Evolutionary conservation across 768 basidiomycete genomes (phyloP), one percentile per base, ranked within the genome.

Genomic region (Mycena metata): DNA sequence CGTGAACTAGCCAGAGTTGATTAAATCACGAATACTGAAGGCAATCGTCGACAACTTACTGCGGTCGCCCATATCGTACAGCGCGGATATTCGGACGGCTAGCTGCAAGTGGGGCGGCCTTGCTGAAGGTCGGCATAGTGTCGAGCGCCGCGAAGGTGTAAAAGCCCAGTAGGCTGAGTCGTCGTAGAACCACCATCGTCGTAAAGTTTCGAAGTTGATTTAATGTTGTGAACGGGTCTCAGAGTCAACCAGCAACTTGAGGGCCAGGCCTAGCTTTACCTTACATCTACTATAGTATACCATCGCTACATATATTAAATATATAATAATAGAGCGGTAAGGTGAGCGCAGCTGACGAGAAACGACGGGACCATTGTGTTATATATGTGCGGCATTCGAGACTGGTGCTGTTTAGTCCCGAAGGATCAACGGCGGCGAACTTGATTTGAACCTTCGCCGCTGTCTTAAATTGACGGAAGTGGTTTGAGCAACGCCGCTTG

Each of bases 191-290:
- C 54, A 57, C 56, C 63, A 35, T 49, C 10, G 9, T 49, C 47
- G 30, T n/a, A n/a, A n/a, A 23, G 12, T 55, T 47, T 49, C 16
- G 33, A 57, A 36, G 12, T 36, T 39, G 39, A 11, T 56, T 64
- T 35, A 64, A 64, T 64, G 49, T 54, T 64, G 16, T 35, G 26
- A 47, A 55, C 45, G 45, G 54, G 36, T 54, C 61, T 63, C 61
- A 63, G 23, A 64, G 63, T 64, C 41, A 57, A 50, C 63, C 63
- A 64, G 63, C 19, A 57, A 64, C 63, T 47, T 64, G 63, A 64
- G 63, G 54, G n/a, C n/a, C n/a, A n/a, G n/a, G n/a, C n/a, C n/a
- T n/a, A n/a, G n/a, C n/a, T n/a, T n/a, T n/a, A n/a, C n/a, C n/a
- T n/a, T n/a, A n/a, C n/a, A n/a, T n/a, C n/a, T n/a, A n/a, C n/a